A percentile compares a stretch with the other conserved stretches of the same genome.
These are phyloP conservation scores for Aurifilum marmelostoma DNA, from an alignment of 2,329 filamentous ascomycete genomes.

Conservation along the genomic window DNA sequence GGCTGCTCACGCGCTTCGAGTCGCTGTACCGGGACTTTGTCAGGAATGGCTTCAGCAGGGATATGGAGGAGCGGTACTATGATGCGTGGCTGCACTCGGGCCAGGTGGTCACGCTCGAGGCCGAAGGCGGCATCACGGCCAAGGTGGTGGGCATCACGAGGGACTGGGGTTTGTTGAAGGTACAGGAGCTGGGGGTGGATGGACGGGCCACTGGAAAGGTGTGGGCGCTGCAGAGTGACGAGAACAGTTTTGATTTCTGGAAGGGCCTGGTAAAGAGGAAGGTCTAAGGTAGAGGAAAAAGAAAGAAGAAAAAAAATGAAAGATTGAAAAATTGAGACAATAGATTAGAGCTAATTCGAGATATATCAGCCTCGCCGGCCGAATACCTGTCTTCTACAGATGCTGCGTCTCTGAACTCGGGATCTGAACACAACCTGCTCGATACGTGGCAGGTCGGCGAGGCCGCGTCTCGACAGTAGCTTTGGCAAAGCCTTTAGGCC, in stretches of 20 bases:
- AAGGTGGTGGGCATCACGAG: conserved; percentile 83
- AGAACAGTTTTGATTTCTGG: conserved; percentile 98
- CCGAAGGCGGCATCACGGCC: conserved; percentile 74
- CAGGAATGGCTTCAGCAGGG: conserved; percentile 70
- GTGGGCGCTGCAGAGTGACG: conserved; percentile 89
- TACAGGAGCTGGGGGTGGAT: conserved; percentile 77
- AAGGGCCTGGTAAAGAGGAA: conserved; percentile 84
- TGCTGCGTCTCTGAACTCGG: too few relatives aligned
- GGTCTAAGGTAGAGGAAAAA: conserved; percentile 46
- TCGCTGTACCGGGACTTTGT: conserved; percentile 76
- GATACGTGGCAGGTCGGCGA: too few relatives aligned
- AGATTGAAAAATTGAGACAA: too few relatives aligned
- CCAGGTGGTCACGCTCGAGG: conserved; percentile 74
- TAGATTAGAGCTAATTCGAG: too few relatives aligned
- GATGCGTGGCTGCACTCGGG: conserved; percentile 82
- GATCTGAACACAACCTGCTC: too few relatives aligned
- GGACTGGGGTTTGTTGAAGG: conserved; percentile 88
- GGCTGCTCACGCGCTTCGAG: conserved; percentile 79
- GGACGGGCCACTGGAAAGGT: conserved; percentile 76
- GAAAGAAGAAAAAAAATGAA: background rate
- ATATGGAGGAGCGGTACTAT: conserved; percentile 80
- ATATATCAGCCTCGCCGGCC: too few relatives aligned
- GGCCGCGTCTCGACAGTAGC: too few relatives aligned
- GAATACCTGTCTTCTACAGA: too few relatives aligned
- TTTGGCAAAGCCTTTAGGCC: too few relatives aligned